These are phyloP conservation scores for Aspergillus hancockii DNA, from an alignment of 495 filamentous ascomycete genomes.

Conservation along the genomic window DNA sequence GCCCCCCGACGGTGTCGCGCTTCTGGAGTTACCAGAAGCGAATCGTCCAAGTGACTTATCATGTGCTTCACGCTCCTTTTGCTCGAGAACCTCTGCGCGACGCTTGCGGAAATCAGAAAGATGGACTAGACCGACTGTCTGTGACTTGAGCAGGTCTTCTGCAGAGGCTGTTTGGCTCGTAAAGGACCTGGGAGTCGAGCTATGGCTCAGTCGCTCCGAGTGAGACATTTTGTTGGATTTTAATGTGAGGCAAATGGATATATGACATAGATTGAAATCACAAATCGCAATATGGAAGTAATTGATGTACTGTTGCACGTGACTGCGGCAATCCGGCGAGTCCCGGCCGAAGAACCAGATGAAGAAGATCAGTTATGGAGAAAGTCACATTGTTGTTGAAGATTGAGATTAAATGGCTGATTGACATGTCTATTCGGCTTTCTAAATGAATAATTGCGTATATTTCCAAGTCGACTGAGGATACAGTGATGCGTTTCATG, in stretches of 20 bases:
- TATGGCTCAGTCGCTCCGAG: conserved; percentile 38
- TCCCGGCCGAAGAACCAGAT: not conserved
- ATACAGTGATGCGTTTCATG: too few species aligned
- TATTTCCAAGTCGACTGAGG: not conserved
- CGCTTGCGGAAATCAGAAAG: conserved; percentile 96
- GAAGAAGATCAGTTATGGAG: not conserved
- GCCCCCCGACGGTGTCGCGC: conserved; percentile 54
- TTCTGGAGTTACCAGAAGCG: conserved; percentile 49
- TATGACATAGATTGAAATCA: not conserved
- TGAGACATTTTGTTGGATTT: conserved; percentile 31
- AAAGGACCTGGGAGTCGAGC: conserved; percentile 58
- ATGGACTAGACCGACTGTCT: conserved; percentile 90
- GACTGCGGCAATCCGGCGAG: conserved; percentile 6
- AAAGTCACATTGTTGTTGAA: not conserved
- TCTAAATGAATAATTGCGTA: not conserved
- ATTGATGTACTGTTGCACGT: conserved; percentile 18
- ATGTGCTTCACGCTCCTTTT: conserved; percentile 81
- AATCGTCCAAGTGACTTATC: conserved; percentile 55
- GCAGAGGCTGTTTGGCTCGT: conserved; percentile 77
- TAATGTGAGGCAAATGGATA: not conserved
- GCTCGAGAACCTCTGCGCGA: conserved; percentile 89
- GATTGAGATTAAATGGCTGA: not conserved
- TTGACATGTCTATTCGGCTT: not conserved
- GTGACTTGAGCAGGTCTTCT: conserved; percentile 86
- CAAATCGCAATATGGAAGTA: conserved; percentile 10